These are phyloP conservation scores for Fusarium sp. DNA, from an alignment of 2,329 filamentous ascomycete species.

Conservation along the genomic window DNA sequence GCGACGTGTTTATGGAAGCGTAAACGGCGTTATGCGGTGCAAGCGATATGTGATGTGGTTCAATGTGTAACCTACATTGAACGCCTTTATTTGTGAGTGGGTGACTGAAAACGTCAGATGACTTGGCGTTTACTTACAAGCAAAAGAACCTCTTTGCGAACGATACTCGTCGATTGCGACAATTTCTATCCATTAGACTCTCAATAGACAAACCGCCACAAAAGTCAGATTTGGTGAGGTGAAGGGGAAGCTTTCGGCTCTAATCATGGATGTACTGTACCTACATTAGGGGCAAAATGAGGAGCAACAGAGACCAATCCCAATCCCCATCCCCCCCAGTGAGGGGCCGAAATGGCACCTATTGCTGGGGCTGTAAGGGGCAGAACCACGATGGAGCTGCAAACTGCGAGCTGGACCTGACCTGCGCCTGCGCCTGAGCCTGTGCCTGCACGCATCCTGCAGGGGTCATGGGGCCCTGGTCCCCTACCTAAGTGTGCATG, in stretches of 20 bases:
- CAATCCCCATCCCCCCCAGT: conserved; percentile 12
- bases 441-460: conserved; percentile 23
- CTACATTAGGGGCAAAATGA: conserved; percentile 42
- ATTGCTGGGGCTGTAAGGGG: conserved; percentile 41
- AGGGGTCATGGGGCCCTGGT: conserved; percentile 23
- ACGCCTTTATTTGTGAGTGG: neutral
- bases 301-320: conserved; percentile 35
- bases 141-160: neutral
- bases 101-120: neutral
- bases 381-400: conserved; percentile 8
- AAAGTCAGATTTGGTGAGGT: conserved; percentile 1
- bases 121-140: neutral
- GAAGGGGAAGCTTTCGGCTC: neutral
- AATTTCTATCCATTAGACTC: conserved; percentile 3
- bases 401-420: conserved; percentile 3
- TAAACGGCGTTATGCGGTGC: neutral
- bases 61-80: neutral
- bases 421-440: neutral
- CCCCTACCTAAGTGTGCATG: neutral
- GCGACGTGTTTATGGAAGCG: conserved; percentile 4
- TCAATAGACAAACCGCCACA: conserved; percentile 4
- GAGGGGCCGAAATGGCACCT: conserved; percentile 13
- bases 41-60: conserved; percentile 12
- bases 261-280: conserved; percentile 27
- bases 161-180: neutral